Evolutionary conservation across 805 yeast genomes (phyloP).

Genomic region (Barnettozyma wickerhamii): DNA sequence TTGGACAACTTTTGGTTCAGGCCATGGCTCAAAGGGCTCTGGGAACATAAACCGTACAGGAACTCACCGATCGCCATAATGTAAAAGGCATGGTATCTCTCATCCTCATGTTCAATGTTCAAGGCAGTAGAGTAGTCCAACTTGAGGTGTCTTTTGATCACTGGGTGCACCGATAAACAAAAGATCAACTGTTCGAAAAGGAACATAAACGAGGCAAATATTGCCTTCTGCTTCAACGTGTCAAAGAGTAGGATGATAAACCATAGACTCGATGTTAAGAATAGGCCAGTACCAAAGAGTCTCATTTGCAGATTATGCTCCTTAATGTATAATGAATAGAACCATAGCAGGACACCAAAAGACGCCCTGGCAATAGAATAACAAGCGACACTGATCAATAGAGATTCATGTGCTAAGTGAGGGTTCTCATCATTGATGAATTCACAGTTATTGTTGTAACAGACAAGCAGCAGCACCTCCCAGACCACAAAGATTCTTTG

Average conservation of each 20-base stretch:
- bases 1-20: slow-evolving; percentile 37
- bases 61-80: slow-evolving; percentile 66
- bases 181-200: slow-evolving; percentile 38
- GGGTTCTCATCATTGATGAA: slow-evolving; percentile 31
- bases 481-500: slow-evolving; percentile 50
- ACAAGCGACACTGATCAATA: slow-evolving; percentile 31
- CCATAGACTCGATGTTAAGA: slow-evolving; percentile 41
- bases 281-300: slow-evolving; percentile 30
- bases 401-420: slow-evolving; percentile 16
- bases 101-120: slow-evolving; percentile 65
- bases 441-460: slow-evolving; percentile 46
- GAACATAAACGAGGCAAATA: slow-evolving; percentile 37
- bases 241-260: slow-evolving; percentile 45
- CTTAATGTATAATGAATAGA: slow-evolving; percentile 40
- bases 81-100: slow-evolving; percentile 52
- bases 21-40: slow-evolving; percentile 44
- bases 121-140: slow-evolving; percentile 52
- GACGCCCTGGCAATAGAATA: slow-evolving; percentile 38
- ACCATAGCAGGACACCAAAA: slow-evolving; percentile 26
- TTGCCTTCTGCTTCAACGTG: slow-evolving; percentile 40
- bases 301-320: slow-evolving; percentile 51
- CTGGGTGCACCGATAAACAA: slow-evolving; percentile 42
- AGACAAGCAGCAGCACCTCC: slow-evolving; percentile 45
- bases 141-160: slow-evolving; percentile 37
- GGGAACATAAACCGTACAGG: slow-evolving; percentile 47